Evolutionary conservation across 495 filamentous ascomycete species (phyloP), one percentile per base, ranked within the genome.

Genomic region (Penicillium flavigenum): DNA sequence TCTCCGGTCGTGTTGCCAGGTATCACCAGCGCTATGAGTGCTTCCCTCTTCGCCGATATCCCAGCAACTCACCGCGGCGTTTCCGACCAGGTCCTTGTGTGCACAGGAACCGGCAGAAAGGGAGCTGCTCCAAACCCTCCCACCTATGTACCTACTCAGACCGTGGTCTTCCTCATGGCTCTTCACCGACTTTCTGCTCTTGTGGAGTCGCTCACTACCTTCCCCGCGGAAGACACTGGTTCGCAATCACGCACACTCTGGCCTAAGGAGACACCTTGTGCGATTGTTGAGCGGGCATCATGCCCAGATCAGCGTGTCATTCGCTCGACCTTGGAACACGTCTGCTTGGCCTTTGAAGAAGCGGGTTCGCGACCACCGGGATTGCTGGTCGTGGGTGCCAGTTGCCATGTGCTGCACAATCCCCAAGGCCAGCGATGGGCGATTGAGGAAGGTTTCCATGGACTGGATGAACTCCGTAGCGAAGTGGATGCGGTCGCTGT

Each of bases 131-230:
- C 91, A 0, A 77, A 82, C 20, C 90, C 91, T 41, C 95, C 94
- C 0, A 84, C 86, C 60, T 96, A 85, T 66, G 84, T 92, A 2
- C 69, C 73, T 0, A 87, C 81, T 3, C 81, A 91, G 56, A 98
- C 94, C 0, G 89, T 92, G 5, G 88, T 98, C n/a, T 96, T 97
- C 54, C 72, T 98, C 27, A 98, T 98, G 94, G 89, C 91, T 31
- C 74, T 98, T 57, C 94, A 98, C 75, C 83, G 94, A 16, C 82
- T 98, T 1, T 79, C 68, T 16, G 85, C 82, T 5, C 74, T 98
- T 0, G 80, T 97, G 3, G 77, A 76, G 3, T 83, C 86, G 54
- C 69, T 92, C 54, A 88, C 85, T 14, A 67, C 55, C 9, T 51
- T 45, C 32, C 51, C 66, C 14, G 26, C 63, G 0, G 65, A 65